Evolutionary conservation across 352 stramenopile genomes (phyloP).

Genomic region (Aphanomyces euteiches): DNA sequence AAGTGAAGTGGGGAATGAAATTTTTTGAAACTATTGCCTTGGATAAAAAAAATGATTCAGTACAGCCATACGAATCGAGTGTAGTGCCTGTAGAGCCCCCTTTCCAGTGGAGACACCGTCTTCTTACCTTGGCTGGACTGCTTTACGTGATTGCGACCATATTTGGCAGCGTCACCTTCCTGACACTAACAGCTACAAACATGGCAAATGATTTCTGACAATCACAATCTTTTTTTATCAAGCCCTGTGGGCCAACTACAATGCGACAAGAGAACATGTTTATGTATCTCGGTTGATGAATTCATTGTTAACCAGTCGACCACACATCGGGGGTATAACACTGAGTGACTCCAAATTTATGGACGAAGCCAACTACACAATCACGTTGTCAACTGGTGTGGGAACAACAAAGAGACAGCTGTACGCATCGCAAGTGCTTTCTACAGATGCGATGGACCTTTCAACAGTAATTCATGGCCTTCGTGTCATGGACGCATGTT

Average conservation of each 20-base stretch:
- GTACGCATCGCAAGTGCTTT: neutral
- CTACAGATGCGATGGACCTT: constrained; percentile 1
- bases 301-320: neutral
- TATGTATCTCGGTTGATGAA: neutral
- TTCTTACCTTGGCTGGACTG: neutral
- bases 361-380: neutral
- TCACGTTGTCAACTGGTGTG: neutral
- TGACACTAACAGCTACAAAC: constrained; percentile 12
- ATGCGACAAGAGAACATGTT: constrained; percentile 4
- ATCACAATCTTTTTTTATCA: too few species aligned
- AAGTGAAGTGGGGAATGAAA: constrained; percentile 1
- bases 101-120: neutral
- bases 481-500: constrained; percentile 15
- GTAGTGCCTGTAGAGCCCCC: too few species aligned
- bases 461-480: constrained; percentile 10
- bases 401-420: neutral
- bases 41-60: too few species aligned
- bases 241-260: constrained; percentile 29
- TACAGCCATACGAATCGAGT: neutral
- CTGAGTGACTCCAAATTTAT: neutral
- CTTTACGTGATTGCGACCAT: constrained; percentile 10
- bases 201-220: constrained; percentile 30
- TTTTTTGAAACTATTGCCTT: neutral
- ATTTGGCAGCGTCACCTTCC: constrained; percentile 15
- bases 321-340: neutral